A percentile compares a stretch with the other conserved stretches of the same genome.
phyloP scores from a whole-genome alignment of 2,329 filamentous ascomycete species.

The Coniochaeta ligniaria region DNA sequence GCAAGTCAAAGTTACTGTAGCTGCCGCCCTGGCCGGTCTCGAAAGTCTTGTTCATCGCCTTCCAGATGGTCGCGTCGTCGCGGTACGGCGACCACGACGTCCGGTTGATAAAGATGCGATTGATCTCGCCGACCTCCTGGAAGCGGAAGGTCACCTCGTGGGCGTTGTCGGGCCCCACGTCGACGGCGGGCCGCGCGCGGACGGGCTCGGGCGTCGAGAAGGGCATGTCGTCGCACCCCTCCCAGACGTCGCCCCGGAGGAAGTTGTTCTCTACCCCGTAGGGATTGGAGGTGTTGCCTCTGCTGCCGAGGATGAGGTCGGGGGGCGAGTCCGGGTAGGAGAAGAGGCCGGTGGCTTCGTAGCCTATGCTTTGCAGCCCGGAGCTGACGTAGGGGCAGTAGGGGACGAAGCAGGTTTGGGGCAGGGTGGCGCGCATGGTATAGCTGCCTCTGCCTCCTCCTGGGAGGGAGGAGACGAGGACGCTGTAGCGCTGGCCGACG shows the following conservation, averaged over 20 bases:
- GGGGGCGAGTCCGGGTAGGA: slow-evolving; percentile 16
- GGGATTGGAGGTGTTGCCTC: slow-evolving; percentile 21
- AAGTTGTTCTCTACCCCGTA: slow-evolving; percentile 22
- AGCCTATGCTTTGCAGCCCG: slow-evolving; percentile 18
- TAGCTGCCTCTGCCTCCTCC: slow-evolving; percentile 24
- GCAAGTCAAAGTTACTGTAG: slow-evolving; percentile 27
- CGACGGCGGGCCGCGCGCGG: slow-evolving; percentile 18
- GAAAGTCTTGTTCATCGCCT: slow-evolving; percentile 22
- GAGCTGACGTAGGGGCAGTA: slow-evolving; percentile 22
- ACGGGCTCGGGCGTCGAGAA: slow-evolving; percentile 24
- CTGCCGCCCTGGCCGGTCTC: slow-evolving; percentile 16
- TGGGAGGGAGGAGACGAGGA: slow-evolving; percentile 25
- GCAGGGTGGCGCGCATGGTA: slow-evolving; percentile 26
- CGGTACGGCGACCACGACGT: slow-evolving; percentile 23
- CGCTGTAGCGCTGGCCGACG: slow-evolving; percentile 29
- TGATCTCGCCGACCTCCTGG: slow-evolving; percentile 25
- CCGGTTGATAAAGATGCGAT: slow-evolving; percentile 28
- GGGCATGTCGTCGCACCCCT: slow-evolving; percentile 26
- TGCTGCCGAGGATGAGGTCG: slow-evolving; percentile 11
- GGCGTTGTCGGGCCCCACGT: slow-evolving; percentile 20
- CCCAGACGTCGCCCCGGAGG: slow-evolving; percentile 20
- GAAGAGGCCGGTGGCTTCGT: slow-evolving; percentile 20
- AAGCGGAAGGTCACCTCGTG: slow-evolving; percentile 27
- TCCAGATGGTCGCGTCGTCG: slow-evolving; percentile 25
- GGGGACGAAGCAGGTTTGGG: slow-evolving; percentile 24